phyloP scores from a whole-genome alignment of 2,329 filamentous ascomycete genomes.

The Exserohilum turcica region DNA sequence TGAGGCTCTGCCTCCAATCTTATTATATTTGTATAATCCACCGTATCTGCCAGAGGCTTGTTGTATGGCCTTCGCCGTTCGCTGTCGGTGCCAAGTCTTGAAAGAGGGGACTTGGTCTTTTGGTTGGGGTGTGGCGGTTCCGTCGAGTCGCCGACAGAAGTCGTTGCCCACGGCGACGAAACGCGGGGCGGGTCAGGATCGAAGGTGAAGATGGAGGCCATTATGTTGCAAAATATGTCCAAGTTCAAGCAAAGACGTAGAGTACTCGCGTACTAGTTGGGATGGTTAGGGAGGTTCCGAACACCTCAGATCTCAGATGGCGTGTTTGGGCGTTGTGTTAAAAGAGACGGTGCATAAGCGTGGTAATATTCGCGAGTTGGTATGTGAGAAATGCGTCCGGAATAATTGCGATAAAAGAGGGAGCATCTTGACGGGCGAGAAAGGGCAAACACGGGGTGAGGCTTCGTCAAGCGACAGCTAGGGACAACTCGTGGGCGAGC shows the following conservation, averaged over 20 bases:
- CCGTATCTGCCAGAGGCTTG: conserved; percentile 9
- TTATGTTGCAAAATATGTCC: conserved; percentile 45
- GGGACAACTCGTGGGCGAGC: conserved; percentile 27
- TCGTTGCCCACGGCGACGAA: conserved; percentile 85
- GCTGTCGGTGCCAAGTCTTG: conserved; percentile 12
- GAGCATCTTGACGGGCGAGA: conserved; percentile 56
- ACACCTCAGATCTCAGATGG: conserved; percentile 12
- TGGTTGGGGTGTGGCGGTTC: conserved; percentile 22
- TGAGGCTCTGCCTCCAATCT: conserved; percentile 89
- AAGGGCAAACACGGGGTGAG: conserved; percentile 28
- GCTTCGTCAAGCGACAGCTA: conserved; percentile 26
- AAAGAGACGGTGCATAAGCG: conserved; percentile 13
- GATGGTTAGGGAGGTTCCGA: neutral
- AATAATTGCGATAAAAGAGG: conserved; percentile 54
- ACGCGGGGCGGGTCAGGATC: conserved; percentile 86
- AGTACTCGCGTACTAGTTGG: neutral
- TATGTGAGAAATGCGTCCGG: conserved; percentile 57
- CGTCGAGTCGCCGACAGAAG: conserved; percentile 44
- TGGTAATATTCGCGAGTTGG: conserved; percentile 56
- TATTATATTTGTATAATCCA: conserved; percentile 58
- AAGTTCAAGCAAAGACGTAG: neutral
- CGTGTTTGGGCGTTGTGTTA: conserved; percentile 13
- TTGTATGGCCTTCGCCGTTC: conserved; percentile 6
- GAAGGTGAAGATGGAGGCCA: conserved; percentile 97
- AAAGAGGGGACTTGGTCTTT: conserved; percentile 22